A percentile compares a stretch with the other conserved stretches of the same genome.
Conservation (phyloP, 2,329 filamentous ascomycete genomes). For the Seiridium unicorne region DNA sequence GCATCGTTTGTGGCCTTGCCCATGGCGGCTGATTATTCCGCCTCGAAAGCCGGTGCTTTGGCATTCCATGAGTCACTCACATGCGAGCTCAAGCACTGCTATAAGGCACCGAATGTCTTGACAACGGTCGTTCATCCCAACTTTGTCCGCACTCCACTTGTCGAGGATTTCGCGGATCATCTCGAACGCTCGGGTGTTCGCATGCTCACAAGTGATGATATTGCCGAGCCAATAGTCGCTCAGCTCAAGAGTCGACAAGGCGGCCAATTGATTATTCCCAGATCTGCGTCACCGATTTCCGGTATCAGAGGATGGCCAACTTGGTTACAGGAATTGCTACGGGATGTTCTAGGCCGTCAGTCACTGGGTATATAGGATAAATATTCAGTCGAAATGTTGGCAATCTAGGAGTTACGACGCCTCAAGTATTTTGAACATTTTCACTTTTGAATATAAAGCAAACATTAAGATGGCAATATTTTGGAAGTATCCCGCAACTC, state of each 20-base stretch:
- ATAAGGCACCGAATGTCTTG: conserved; percentile 33
- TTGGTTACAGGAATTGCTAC: conserved; percentile 32
- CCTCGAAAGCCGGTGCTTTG: conserved; percentile 49
- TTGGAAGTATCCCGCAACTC: too few species aligned
- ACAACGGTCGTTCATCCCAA: conserved; percentile 33
- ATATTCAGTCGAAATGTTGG: too few species aligned
- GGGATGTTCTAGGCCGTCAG: conserved; percentile 19
- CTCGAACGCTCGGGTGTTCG: conserved; percentile 26
- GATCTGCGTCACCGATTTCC: conserved; percentile 17
- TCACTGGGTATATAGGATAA: not conserved
- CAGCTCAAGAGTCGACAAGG: conserved; percentile 48
- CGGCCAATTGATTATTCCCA: conserved; percentile 46
- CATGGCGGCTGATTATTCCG: conserved; percentile 49
- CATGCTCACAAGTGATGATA: conserved; percentile 33
- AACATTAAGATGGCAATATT: too few species aligned
- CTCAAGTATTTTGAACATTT: too few species aligned
- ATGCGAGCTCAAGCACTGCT: conserved; percentile 33
- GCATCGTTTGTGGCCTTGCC: conserved; percentile 45
- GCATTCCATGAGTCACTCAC: conserved; percentile 50
- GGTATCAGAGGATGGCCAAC: conserved; percentile 39
- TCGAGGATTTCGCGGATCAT: conserved; percentile 26
- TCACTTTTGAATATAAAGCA: too few species aligned
- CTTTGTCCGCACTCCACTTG: conserved; percentile 48
- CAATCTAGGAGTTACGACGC: too few species aligned
- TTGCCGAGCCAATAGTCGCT: conserved; percentile 46